Percentiles rank a stretch among this genome's conserved stretches.
Conservation (phyloP, 2,329 filamentous ascomycete species). For the Calonectria pauciramosa region DNA sequence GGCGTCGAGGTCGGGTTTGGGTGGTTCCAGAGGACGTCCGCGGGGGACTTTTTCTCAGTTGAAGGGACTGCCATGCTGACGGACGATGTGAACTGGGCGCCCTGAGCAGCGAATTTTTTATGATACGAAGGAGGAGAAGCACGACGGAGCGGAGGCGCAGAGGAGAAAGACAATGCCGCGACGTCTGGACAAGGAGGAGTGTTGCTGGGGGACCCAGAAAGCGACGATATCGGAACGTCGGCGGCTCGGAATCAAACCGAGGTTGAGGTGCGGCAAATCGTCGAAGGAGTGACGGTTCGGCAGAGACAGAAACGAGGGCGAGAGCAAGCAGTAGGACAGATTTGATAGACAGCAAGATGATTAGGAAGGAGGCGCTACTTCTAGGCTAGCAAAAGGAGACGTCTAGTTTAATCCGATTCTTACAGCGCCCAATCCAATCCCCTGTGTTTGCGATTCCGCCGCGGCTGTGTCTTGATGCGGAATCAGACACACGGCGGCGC, state of each 20-base stretch:
- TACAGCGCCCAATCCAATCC: not conserved
- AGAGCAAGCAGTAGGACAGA: slow-evolving; percentile 7
- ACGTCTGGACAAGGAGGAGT: not conserved
- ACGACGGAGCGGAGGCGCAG: not conserved
- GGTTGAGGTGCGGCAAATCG: not conserved
- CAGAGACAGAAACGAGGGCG: slow-evolving; percentile 4
- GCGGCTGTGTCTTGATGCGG: slow-evolving; percentile 30
- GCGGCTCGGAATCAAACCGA: slow-evolving; percentile 27
- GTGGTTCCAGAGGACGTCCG: slow-evolving; percentile 78
- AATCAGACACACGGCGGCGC: slow-evolving; percentile 20
- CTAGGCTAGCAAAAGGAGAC: slow-evolving; percentile 6
- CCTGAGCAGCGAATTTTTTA: not conserved
- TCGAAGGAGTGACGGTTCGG: not conserved
- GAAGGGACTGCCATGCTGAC: slow-evolving; percentile 44
- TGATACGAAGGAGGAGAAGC: not conserved
- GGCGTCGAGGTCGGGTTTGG: slow-evolving; percentile 74
- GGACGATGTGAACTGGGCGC: slow-evolving; percentile 6
- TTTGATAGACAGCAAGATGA: not conserved
- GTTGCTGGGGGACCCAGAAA: slow-evolving; percentile 23
- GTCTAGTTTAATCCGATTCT: slow-evolving; percentile 22
- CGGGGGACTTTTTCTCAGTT: slow-evolving; percentile 38
- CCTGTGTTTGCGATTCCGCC: slow-evolving; percentile 15
- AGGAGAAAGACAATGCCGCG: not conserved
- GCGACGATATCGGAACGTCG: slow-evolving; percentile 26
- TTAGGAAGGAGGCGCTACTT: slow-evolving; percentile 10